Percentiles rank a stretch among this genome's conserved stretches.
Evolutionary conservation across 225 moss, liverwort and hornwort genomes (phyloP).

Genomic region (Rhytidiadelphus loreus): DNA sequence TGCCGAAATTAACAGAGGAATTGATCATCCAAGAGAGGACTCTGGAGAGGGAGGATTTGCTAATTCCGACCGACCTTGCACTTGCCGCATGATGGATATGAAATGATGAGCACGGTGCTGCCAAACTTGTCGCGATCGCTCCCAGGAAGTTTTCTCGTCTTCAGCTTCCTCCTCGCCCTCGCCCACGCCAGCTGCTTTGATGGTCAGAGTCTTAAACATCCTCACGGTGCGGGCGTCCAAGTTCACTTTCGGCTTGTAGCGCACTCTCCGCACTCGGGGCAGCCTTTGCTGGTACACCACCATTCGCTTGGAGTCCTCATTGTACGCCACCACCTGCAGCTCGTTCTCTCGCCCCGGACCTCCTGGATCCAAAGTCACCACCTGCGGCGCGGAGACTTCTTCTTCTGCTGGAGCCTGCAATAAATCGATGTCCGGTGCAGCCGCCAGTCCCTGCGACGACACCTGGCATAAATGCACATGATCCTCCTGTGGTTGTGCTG

Average conservation of each 20-base stretch:
- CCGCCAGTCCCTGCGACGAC: not conserved
- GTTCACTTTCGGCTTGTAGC: conserved; percentile 41
- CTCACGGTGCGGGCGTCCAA: conserved; percentile 25
- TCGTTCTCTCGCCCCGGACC: not conserved
- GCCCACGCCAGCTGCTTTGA: conserved; percentile 7
- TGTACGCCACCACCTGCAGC: conserved; percentile 39
- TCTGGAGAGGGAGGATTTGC: not conserved
- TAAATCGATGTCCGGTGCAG: not conserved
- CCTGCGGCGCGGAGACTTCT: not conserved
- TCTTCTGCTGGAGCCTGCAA: not conserved
- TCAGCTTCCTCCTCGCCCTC: conserved; percentile 12
- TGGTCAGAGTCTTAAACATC: conserved; percentile 29
- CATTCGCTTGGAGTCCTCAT: conserved; percentile 21
- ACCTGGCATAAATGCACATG: not conserved
- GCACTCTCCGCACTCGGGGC: not conserved
- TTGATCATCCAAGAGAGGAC: not conserved
- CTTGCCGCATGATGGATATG: conserved; percentile 39
- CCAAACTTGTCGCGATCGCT: conserved; percentile 25
- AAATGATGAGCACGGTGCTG: conserved; percentile 25
- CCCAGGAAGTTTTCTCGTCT: conserved; percentile 30
- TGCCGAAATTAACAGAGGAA: not conserved
- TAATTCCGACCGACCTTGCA: conserved; percentile 30
- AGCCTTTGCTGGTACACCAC: conserved; percentile 9
- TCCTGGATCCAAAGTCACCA: not conserved
- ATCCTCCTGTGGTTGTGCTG: not conserved